These are phyloP conservation scores for Pythium oligandrum DNA, from an alignment of 352 stramenopile genomes.

Conservation along the genomic window DNA sequence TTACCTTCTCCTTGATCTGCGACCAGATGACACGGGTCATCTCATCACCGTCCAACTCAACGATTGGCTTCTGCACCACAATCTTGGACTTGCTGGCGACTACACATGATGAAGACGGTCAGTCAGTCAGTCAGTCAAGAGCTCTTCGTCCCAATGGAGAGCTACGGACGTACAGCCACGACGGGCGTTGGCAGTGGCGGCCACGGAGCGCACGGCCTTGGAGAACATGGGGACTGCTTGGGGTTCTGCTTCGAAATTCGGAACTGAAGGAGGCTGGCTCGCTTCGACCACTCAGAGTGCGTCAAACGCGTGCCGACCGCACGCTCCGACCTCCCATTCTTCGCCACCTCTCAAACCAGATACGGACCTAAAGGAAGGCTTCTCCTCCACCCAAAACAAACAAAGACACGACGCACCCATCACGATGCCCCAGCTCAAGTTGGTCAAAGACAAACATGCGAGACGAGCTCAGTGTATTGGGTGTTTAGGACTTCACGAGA, in stretches of 20 bases:
- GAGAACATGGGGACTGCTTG: constrained; percentile 30
- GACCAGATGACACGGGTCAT: constrained; percentile 74
- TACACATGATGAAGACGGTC: not conserved
- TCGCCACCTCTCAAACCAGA: constrained; percentile 3
- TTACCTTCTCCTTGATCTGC: constrained; percentile 49
- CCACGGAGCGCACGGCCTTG: constrained; percentile 44
- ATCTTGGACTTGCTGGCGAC: constrained; percentile 58
- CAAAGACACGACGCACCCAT: too few relatives aligned
- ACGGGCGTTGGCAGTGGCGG: constrained; percentile 17
- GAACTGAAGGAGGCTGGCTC: constrained; percentile 15
- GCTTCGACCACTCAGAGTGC: too few relatives aligned
- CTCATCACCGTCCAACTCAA: constrained; percentile 77
- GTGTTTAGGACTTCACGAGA: too few relatives aligned
- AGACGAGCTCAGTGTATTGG: too few relatives aligned
- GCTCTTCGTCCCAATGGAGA: not conserved
- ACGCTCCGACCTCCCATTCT: constrained; percentile 4
- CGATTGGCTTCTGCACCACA: constrained; percentile 65
- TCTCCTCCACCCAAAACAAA: too few relatives aligned
- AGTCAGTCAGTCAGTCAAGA: too few relatives aligned
- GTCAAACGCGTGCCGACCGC: constrained; percentile 9
- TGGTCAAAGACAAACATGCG: too few relatives aligned
- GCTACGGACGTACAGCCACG: constrained; percentile 24
- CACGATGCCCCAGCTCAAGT: too few relatives aligned
- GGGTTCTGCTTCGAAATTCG: constrained; percentile 11
- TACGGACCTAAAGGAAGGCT: not conserved